Base-by-base conservation (phyloP, 768 basidiomycete genomes). In the Lactarius hatsudake region DNA sequence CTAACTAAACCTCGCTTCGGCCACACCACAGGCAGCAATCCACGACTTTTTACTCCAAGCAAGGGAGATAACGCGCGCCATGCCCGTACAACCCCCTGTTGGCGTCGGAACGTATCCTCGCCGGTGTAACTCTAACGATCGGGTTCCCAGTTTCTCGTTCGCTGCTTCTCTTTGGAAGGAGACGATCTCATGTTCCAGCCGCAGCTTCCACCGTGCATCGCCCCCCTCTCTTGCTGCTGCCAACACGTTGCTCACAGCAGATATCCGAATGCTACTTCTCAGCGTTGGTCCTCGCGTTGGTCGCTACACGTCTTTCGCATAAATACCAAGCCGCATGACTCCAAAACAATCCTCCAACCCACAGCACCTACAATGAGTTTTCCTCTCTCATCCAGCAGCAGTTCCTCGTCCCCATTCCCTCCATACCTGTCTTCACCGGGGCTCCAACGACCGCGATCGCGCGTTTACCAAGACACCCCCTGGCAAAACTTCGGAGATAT, bases 351-450 rank as follows among this genome's bases (percentile, higher is more conserved):
- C 15, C 38, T 12, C 38, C 26, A 38, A 30, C 15, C 23, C 61
- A 23, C 43, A 43, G 5, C 28, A 13, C 30, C 20, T 15, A 58
- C 56, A 23, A 66, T 66, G 66, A 62, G 12, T 38, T 32, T 59
- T 53, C 3, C 30, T 42, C 23, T 13, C 15, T 15, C 55, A 5
- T 28, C 36, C 5, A 51, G 53, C n/a, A 28, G 36, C 12, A 28
- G 8, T 28, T 15, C 36, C 8, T 23, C 45, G n/a, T 32, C 45
- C 17, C n/a, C 10, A 17, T 51, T 8, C 30, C 9, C 30, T 23
- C 9, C 65, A 1, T 34, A 2, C 30, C 45, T 15, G 3, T 10
- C 3, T 5, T 23, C 65, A 3, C 10, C 51, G 20, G 36, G 36
- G 3, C 28, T 38, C 26, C 66, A 58, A 32, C 45, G 40, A 6